Base-by-base conservation (phyloP, 805 yeast genomes). In the Starmerella bombi region DNA sequence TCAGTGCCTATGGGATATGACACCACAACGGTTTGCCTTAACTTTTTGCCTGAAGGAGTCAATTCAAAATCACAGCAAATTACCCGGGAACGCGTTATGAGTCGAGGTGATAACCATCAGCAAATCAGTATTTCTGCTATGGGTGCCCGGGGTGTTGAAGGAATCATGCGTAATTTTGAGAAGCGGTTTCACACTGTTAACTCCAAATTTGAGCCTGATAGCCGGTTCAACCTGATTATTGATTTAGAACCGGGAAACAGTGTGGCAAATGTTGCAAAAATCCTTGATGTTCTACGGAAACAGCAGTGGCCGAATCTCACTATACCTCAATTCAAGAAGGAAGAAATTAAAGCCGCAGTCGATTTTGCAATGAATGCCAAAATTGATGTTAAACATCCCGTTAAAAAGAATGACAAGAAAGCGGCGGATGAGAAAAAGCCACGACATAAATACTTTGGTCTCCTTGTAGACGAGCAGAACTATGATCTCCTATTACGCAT, bases 71-170 rank as follows among this genome's bases (percentile, higher is more conserved):
- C 76, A 1, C 70, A 74, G 70, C 50, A 63, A 2, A 44, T 75
- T 0, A 81, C 95, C 0, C 58, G 62, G 7, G 57, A 63, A 0
- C 66, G 96, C 41, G 79, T 88, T 0, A 36, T 65, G 5, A 54
- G 55, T 2, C 69, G 98, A 50, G 96, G 95, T 2, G 85, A 85
- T 53, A 78, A 81, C 48, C 98, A 91, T 57, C 94, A 81, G 57
- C 74, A 86, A 2, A 81, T 91, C 29, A 75, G 78, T 48, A 25
- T 37, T 12, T 28, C 41, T 8, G 53, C 59, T 3, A 66, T 70
- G 41, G 74, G 77, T 8, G 63, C 64, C 4, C 58, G 59, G 15
- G 64, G 67, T 38, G 75, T 81, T 0, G 59, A 64, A 25, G 69
- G 66, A 17, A 77, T 91, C 25, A 74, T 88, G 82, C 62, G 63